Evolutionary conservation across 768 basidiomycete genomes (phyloP).

Genomic region (Suillus cothurnatus): DNA sequence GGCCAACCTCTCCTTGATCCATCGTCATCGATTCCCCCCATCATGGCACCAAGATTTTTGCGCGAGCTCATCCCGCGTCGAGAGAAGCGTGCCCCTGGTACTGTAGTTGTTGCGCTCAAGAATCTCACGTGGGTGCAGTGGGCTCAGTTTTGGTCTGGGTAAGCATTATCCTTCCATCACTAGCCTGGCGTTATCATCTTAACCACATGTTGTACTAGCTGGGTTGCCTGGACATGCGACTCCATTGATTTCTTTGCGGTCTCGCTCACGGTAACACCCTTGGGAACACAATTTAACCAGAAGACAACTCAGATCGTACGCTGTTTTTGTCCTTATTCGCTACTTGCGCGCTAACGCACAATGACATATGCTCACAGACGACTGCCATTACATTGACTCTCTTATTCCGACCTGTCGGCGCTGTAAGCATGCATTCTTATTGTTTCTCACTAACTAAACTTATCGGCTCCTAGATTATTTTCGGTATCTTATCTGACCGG

Average conservation of each 20-base stretch:
- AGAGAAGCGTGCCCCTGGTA: constrained; percentile 41
- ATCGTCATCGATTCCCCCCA: background rate
- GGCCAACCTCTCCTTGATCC: background rate
- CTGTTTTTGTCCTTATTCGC: constrained; percentile 3
- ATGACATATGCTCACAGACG: constrained; percentile 45
- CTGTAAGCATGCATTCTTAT: constrained; percentile 41
- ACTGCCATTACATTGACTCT: constrained; percentile 90
- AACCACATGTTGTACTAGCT: constrained; percentile 39
- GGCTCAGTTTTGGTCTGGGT: constrained; percentile 64
- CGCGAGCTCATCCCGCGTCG: constrained; percentile 50
- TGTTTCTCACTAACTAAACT: background rate
- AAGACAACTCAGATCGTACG: constrained; percentile 45
- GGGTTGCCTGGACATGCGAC: constrained; percentile 87
- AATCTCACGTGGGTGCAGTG: constrained; percentile 54
- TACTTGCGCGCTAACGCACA: background rate
- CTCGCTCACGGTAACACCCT: constrained; percentile 53
- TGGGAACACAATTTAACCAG: constrained; percentile 51
- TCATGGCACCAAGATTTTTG: constrained; percentile 55
- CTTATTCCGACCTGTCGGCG: constrained; percentile 84
- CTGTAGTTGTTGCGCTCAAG: constrained; percentile 45
- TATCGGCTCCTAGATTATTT: constrained; percentile 48
- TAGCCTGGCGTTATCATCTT: background rate
- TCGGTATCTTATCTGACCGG: constrained; percentile 85
- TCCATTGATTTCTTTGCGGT: constrained; percentile 88
- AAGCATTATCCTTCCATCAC: background rate